phyloP scores from a whole-genome alignment of 1,284 basidiomycete species.

The Retiboletus flavoniger region DNA sequence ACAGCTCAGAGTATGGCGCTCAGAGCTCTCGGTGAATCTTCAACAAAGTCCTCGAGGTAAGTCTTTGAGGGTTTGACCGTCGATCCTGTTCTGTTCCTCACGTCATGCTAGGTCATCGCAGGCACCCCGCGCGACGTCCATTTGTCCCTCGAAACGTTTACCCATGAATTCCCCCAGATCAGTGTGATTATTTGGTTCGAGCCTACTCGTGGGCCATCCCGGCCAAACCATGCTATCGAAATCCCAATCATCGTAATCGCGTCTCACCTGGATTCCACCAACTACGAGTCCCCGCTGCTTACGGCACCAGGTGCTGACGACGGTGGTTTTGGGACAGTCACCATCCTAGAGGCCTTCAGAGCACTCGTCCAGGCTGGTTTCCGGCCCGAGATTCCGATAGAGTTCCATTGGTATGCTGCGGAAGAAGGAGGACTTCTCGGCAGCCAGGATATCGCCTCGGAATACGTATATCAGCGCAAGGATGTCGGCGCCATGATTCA shows the following conservation, averaged over 20 bases:
- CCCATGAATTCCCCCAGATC: conserved; percentile 57
- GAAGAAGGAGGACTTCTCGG: conserved; percentile 92
- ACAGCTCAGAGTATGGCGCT: conserved; percentile 16
- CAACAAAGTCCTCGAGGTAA: conserved; percentile 15
- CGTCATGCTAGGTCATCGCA: conserved; percentile 15
- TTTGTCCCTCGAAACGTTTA: conserved; percentile 36
- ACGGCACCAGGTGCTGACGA: conserved; percentile 65
- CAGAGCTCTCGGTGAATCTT: conserved; percentile 23
- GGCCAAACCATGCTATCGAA: conserved; percentile 6
- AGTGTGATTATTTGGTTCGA: conserved; percentile 50
- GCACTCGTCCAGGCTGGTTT: conserved; percentile 75
- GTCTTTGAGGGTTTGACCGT: neutral
- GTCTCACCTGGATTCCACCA: conserved; percentile 56
- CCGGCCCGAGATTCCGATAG: conserved; percentile 71
- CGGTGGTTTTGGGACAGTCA: conserved; percentile 86
- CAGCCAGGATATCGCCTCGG: conserved; percentile 82
- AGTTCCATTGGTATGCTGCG: conserved; percentile 93
- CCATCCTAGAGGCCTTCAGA: conserved; percentile 84
- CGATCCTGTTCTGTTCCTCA: neutral
- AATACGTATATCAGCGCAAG: conserved; percentile 63
- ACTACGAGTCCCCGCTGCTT: conserved; percentile 28
- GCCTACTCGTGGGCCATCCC: conserved; percentile 24
- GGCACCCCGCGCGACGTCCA: conserved; percentile 10
- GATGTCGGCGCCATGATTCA: conserved; percentile 86
- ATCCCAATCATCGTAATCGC: conserved; percentile 47